Evolutionary conservation across 164 flowering plant species (phyloP).

Genomic region (Vitis amurensis): DNA sequence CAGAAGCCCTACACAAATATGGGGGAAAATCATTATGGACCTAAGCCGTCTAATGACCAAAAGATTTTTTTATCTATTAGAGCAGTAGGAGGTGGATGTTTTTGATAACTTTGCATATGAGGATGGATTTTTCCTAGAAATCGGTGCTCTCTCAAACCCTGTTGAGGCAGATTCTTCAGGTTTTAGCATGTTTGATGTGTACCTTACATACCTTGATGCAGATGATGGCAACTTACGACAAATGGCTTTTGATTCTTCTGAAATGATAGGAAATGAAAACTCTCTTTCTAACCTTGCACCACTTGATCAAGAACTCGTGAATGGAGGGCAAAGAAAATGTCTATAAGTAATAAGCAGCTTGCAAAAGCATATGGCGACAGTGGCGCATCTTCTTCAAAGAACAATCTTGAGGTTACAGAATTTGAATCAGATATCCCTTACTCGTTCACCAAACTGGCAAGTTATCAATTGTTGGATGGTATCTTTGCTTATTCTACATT

Average conservation of each 20-base stretch:
- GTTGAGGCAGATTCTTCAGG: slow-evolving; percentile 27
- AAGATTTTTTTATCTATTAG: slow-evolving; percentile 24
- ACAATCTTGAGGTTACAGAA: slow-evolving; percentile 20
- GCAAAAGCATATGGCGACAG: slow-evolving; percentile 14
- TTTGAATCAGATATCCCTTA: slow-evolving; percentile 36
- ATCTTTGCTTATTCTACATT: slow-evolving; percentile 63
- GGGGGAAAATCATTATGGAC: slow-evolving; percentile 6
- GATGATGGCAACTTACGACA: slow-evolving; percentile 26
- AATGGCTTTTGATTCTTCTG: slow-evolving; percentile 25
- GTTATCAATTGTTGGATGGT: slow-evolving; percentile 40
- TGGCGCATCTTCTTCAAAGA: slow-evolving; percentile 45
- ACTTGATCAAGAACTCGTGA: slow-evolving; percentile 13
- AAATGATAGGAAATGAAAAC: slow-evolving; percentile 19
- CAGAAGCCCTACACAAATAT: slow-evolving; percentile 22
- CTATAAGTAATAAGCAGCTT: slow-evolving; percentile 4
- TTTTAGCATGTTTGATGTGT: slow-evolving; percentile 46
- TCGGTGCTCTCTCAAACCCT: slow-evolving; percentile 41
- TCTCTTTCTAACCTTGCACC: slow-evolving; percentile 14
- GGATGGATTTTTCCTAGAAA: slow-evolving; percentile 42
- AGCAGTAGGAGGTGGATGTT: slow-evolving; percentile 25
- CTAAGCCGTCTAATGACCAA: slow-evolving; percentile 11
- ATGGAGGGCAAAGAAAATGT: slow-evolving; percentile 4
- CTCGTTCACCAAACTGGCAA: slow-evolving; percentile 35
- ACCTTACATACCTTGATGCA: slow-evolving; percentile 41
- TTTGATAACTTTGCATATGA: slow-evolving; percentile 15